Evolutionary conservation across 768 basidiomycete genomes (phyloP).

Genomic region (Calocera cornea): DNA sequence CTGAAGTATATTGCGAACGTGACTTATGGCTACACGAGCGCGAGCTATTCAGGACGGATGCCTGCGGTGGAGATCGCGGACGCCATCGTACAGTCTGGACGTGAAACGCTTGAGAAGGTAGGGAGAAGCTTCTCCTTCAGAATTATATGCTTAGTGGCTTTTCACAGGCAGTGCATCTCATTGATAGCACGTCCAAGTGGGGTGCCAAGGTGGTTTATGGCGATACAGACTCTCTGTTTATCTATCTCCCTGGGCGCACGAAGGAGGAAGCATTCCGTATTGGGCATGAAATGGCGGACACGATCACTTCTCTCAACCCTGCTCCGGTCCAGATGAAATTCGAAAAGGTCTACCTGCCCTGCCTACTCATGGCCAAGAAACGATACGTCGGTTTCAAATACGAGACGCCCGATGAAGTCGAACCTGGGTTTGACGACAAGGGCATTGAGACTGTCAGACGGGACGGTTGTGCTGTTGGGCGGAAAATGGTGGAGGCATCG

Average conservation of each 20-base stretch:
- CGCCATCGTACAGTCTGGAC: constrained; percentile 90
- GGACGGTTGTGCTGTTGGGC: constrained; percentile 80
- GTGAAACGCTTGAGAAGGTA: constrained; percentile 91
- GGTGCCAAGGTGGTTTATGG: constrained; percentile 90
- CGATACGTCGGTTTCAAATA: constrained; percentile 96
- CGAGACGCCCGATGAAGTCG: constrained; percentile 63
- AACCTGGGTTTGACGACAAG: constrained; percentile 85
- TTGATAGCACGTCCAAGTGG: constrained; percentile 71
- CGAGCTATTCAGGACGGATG: constrained; percentile 92
- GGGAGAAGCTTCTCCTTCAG: constrained; percentile 9
- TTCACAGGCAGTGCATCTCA: constrained; percentile 61
- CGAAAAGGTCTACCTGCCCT: constrained; percentile 95
- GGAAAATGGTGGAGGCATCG: constrained; percentile 82
- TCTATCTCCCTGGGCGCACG: constrained; percentile 79
- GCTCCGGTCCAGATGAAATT: constrained; percentile 91
- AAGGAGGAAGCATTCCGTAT: constrained; percentile 89
- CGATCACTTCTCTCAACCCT: constrained; percentile 75
- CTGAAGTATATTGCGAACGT: constrained; percentile 90
- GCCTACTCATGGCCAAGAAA: constrained; percentile 94
- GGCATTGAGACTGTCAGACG: constrained; percentile 94
- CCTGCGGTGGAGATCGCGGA: constrained; percentile 97
- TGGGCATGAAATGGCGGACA: constrained; percentile 83
- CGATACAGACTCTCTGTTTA: constrained; percentile 92
- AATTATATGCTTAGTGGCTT: not conserved
- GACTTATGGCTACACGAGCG: constrained; percentile 92